Percentiles rank a stretch among this genome's conserved stretches.
Conservation (phyloP, 2,329 filamentous ascomycete species). For the Aspergillus amoenus region DNA sequence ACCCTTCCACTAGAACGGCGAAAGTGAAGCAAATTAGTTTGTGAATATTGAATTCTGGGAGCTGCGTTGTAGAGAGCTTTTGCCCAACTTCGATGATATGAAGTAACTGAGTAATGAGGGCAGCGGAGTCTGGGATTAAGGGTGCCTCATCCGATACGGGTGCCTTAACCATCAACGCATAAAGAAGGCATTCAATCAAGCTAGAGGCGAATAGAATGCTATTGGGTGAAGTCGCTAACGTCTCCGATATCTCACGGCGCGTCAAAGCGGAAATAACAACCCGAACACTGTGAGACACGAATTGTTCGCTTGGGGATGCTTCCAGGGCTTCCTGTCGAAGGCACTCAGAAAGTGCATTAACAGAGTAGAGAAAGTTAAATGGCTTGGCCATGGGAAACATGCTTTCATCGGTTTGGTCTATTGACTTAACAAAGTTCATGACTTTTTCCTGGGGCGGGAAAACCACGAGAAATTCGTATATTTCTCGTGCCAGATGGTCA, state of each 20-base stretch:
- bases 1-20: constrained; percentile 50
- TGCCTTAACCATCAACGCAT: constrained; percentile 55
- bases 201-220: constrained; percentile 53
- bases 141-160: constrained; percentile 25
- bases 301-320: constrained; percentile 34
- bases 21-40: constrained; percentile 46
- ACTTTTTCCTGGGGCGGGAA: constrained; percentile 68
- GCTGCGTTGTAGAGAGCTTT: constrained; percentile 10
- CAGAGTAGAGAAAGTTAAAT: constrained; percentile 71
- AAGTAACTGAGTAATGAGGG: constrained; percentile 38
- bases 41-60: constrained; percentile 23
- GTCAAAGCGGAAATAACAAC: constrained; percentile 63
- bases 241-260: constrained; percentile 54
- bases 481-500: constrained; percentile 67
- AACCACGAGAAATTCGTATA: constrained; percentile 68
- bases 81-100: constrained; percentile 33
- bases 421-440: constrained; percentile 58
- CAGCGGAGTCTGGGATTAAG: constrained; percentile 34
- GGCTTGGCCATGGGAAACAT: constrained; percentile 69
- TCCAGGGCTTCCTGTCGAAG: constrained; percentile 50
- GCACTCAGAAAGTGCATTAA: constrained; percentile 65
- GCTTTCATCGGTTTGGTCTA: constrained; percentile 54
- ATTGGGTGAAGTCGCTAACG: constrained; percentile 45
- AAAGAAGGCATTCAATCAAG: constrained; percentile 58
- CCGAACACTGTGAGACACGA: constrained; percentile 47